phyloP scores from a whole-genome alignment of 1,284 basidiomycete species.

The Naganishia sp. region DNA sequence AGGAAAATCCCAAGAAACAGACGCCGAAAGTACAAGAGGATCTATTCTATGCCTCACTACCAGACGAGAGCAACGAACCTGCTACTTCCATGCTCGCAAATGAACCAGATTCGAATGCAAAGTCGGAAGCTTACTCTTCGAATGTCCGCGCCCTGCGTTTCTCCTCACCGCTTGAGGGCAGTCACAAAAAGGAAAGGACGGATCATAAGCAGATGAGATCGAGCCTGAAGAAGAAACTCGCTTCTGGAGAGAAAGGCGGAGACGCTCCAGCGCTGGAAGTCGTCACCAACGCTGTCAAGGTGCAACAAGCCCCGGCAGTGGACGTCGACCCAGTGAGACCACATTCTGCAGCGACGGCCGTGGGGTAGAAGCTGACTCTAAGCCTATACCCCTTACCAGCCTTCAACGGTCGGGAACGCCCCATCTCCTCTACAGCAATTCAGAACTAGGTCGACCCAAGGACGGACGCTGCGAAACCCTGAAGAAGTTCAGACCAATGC shows the following conservation, averaged over 20 bases:
- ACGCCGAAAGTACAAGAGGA: conserved; percentile 6
- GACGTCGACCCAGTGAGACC: neutral
- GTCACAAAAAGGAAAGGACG: neutral
- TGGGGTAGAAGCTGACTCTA: too few relatives aligned
- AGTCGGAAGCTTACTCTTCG: neutral
- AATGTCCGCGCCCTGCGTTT: neutral
- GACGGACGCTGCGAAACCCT: too few relatives aligned
- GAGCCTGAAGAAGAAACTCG: neutral
- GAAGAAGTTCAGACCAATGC: too few relatives aligned
- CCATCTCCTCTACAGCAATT: too few relatives aligned
- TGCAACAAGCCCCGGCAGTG: neutral
- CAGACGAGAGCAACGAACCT: too few relatives aligned
- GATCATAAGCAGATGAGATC: neutral
- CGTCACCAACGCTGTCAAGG: too few relatives aligned
- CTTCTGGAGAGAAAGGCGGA: neutral
- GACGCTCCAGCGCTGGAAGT: too few relatives aligned
- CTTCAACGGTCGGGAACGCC: too few relatives aligned
- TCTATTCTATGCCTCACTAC: conserved; percentile 1
- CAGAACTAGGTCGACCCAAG: too few relatives aligned
- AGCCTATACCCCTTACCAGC: too few relatives aligned
- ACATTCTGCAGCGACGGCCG: too few relatives aligned
- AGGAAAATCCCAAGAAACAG: neutral
- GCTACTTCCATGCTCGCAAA: too few relatives aligned
- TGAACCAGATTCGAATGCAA: neutral
- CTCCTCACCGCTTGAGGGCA: conserved; percentile 9